Conservation (phyloP, 768 basidiomycete species). For the Ephemerocybe angulata region DNA sequence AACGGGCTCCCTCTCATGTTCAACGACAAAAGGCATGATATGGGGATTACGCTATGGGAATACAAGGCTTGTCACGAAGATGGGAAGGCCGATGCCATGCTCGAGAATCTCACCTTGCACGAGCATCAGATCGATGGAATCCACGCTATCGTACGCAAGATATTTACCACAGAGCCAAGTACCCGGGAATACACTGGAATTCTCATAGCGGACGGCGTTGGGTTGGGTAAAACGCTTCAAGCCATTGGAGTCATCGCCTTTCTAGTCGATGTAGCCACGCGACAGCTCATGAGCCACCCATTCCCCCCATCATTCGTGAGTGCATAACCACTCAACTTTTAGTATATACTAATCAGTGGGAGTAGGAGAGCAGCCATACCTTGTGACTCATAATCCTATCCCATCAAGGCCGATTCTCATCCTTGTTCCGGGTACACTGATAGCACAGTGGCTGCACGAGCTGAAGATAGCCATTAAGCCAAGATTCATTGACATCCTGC, state of each 20-base stretch:
- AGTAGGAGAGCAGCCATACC: slow-evolving; percentile 13
- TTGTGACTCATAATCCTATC: slow-evolving; percentile 5
- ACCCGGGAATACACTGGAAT: not conserved
- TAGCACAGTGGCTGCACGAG: slow-evolving; percentile 22
- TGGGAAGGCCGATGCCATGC: not conserved
- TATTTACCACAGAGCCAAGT: not conserved
- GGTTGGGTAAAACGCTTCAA: not conserved
- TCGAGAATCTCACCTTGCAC: not conserved
- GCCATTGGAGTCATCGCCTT: not conserved
- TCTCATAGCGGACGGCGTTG: not conserved
- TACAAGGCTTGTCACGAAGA: not conserved
- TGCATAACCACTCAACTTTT: no score
- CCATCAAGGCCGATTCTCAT: slow-evolving; percentile 19
- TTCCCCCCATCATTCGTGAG: not conserved
- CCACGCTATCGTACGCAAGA: not conserved
- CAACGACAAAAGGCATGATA: no score
- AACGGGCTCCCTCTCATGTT: no score
- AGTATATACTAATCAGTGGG: no score
- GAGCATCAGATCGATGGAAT: not conserved
- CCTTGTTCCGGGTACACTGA: slow-evolving; percentile 22
- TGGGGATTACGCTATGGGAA: no score
- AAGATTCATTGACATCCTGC: slow-evolving; percentile 20
- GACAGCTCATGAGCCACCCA: not conserved
- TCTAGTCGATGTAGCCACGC: not conserved
- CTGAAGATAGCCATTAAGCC: slow-evolving; percentile 14